phyloP scores from a whole-genome alignment of 1,284 basidiomycete genomes.

The Sporisorium exsertum region DNA sequence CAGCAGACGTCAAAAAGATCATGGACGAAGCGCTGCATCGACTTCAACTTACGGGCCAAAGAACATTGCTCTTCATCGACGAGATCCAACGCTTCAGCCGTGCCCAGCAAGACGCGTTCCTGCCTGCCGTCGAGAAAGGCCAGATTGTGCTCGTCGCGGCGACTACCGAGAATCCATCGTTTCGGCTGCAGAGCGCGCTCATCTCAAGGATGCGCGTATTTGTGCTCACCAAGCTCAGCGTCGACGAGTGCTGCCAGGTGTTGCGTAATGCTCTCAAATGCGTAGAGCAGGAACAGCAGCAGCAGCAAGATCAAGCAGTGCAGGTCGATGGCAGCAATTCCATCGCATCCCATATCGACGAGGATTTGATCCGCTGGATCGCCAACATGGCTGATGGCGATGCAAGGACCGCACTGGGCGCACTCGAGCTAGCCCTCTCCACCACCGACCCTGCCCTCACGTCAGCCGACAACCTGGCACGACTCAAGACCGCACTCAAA shows the following conservation, averaged over 20 bases:
- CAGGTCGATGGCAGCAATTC: neutral
- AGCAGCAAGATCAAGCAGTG: neutral
- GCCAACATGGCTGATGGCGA: slow-evolving; percentile 64
- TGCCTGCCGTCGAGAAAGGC: slow-evolving; percentile 49
- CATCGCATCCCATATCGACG: slow-evolving; percentile 62
- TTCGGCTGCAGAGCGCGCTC: slow-evolving; percentile 77
- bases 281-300: slow-evolving; percentile 28
- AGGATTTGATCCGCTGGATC: slow-evolving; percentile 59
- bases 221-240: slow-evolving; percentile 59
- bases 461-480: slow-evolving; percentile 23
- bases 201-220: slow-evolving; percentile 80
- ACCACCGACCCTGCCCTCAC: slow-evolving; percentile 37
- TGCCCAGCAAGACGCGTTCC: slow-evolving; percentile 77
- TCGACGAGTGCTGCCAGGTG: slow-evolving; percentile 54
- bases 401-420: slow-evolving; percentile 57
- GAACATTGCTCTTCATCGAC: slow-evolving; percentile 82
- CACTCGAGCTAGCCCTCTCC: slow-evolving; percentile 61
- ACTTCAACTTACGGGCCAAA: slow-evolving; percentile 78
- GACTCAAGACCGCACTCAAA: slow-evolving; percentile 52
- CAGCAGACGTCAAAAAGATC: slow-evolving; percentile 81
- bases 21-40: slow-evolving; percentile 83
- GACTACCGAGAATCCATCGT: slow-evolving; percentile 92
- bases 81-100: slow-evolving; percentile 87
- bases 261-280: slow-evolving; percentile 43
- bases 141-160: slow-evolving; percentile 78